These are phyloP conservation scores for Ajuga reptans DNA, from an alignment of 305 asterid species.

Conservation along the genomic window DNA sequence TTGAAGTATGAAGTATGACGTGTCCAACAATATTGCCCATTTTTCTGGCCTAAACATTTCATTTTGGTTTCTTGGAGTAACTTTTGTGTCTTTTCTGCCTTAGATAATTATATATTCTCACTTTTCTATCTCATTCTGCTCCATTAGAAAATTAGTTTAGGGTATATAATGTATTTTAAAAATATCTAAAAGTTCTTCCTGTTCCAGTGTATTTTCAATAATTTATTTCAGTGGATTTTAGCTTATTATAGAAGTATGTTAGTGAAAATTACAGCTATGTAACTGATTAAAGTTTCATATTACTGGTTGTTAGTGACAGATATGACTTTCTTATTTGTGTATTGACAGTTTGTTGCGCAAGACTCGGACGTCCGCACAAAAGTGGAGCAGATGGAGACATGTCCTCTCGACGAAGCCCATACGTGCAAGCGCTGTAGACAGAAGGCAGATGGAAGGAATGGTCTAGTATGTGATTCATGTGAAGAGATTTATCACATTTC, in stretches of 20 bases:
- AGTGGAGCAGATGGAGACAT: slow-evolving; percentile 24
- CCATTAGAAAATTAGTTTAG: neutral
- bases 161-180: neutral
- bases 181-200: neutral
- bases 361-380: slow-evolving; percentile 26
- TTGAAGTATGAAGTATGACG: neutral
- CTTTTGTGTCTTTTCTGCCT: neutral
- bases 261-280: too few relatives aligned
- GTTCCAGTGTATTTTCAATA: neutral
- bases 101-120: neutral
- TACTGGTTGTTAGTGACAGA: neutral
- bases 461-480: slow-evolving; percentile 82
- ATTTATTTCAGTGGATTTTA: neutral
- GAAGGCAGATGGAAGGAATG: slow-evolving; percentile 54
- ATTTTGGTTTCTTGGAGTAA: neutral
- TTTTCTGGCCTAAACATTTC: neutral
- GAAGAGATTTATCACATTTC: slow-evolving; percentile 77
- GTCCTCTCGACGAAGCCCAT: slow-evolving; percentile 24
- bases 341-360: slow-evolving; percentile 24
- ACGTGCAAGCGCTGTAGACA: slow-evolving; percentile 53
- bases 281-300: neutral
- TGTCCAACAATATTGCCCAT: neutral
- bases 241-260: neutral
- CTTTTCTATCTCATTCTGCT: neutral
- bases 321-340: slow-evolving; percentile 21